Evolutionary conservation across 805 yeast species (phyloP).

Genomic region (Wickerhamomyces mucosus): DNA sequence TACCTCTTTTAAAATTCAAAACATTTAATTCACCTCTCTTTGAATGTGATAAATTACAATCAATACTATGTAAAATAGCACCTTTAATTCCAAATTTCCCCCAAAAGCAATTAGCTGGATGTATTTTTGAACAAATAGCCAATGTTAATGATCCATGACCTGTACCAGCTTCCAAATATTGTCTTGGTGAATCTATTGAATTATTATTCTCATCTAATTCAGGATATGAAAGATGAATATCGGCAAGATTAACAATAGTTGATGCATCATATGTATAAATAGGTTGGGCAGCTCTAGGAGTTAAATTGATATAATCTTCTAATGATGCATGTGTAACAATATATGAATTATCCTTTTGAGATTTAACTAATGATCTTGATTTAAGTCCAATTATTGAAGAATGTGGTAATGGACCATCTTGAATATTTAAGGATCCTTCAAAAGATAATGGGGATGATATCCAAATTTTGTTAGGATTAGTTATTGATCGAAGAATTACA

Average conservation of each 20-base stretch:
- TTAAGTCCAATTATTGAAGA: conserved; percentile 28
- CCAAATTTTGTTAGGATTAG: conserved; percentile 15
- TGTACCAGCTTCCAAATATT: conserved; percentile 43
- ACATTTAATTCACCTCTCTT: conserved; percentile 33
- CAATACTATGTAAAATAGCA: conserved; percentile 37
- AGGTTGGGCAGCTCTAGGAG: conserved; percentile 38
- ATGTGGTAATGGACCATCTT: conserved; percentile 23
- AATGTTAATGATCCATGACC: conserved; percentile 44
- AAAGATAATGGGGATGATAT: conserved; percentile 16
- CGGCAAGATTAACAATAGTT: conserved; percentile 36
- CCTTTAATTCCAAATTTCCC: conserved; percentile 25
- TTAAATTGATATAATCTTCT: conserved; percentile 36
- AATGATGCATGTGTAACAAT: conserved; percentile 30
- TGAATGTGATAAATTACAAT: conserved; percentile 30
- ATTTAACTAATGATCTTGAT: conserved; percentile 25
- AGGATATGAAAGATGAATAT: conserved; percentile 35
- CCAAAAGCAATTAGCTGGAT: conserved; percentile 33
- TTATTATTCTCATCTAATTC: conserved; percentile 5
- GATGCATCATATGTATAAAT: conserved; percentile 42
- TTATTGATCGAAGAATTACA: conserved; percentile 13
- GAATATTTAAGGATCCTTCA: conserved; percentile 14
- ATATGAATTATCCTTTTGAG: conserved; percentile 20
- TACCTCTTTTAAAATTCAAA: conserved; percentile 30
- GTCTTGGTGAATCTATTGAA: conserved; percentile 7
- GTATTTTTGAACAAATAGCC: conserved; percentile 32